Evolutionary conservation across 2,329 filamentous ascomycete genomes (phyloP).

Genomic region (Talaromyces sp.): DNA sequence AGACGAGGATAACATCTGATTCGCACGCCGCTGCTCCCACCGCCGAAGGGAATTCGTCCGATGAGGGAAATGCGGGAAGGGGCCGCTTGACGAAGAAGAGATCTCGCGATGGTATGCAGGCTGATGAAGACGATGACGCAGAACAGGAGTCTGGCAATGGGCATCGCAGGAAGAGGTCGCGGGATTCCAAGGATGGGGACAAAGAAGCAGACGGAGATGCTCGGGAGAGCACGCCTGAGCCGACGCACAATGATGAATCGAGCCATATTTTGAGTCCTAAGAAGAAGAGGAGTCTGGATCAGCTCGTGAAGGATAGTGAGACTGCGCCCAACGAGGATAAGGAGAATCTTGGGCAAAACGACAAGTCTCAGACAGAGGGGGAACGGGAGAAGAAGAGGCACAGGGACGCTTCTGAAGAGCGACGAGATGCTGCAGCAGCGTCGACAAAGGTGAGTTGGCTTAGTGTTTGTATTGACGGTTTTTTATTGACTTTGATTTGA

Average conservation of each 20-base stretch:
- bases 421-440: conserved; percentile 18
- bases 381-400: conserved; percentile 41
- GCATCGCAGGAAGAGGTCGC: conserved; percentile 13
- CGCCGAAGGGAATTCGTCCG: conserved; percentile 11
- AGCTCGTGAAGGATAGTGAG: conserved; percentile 33
- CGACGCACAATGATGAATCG: conserved; percentile 13
- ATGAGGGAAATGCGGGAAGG: conserved; percentile 12
- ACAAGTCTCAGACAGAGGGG: conserved; percentile 19
- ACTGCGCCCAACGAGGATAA: conserved; percentile 18
- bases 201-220: background rate
- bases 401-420: conserved; percentile 38
- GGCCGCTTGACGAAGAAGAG: conserved; percentile 25
- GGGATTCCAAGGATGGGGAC: conserved; percentile 18
- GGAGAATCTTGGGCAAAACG: conserved; percentile 11
- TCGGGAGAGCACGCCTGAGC: conserved; percentile 30
- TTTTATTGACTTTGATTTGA: conserved; percentile 15
- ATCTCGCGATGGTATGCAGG: conserved; percentile 28
- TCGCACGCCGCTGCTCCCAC: conserved; percentile 13
- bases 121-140: conserved; percentile 21
- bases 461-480: background rate
- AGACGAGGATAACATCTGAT: conserved; percentile 52
- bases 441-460: conserved; percentile 18
- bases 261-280: conserved; percentile 29
- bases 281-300: conserved; percentile 42
- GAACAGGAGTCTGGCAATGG: conserved; percentile 7